Base-by-base conservation (phyloP, 768 basidiomycete genomes). In the Termitomyces sp. region DNA sequence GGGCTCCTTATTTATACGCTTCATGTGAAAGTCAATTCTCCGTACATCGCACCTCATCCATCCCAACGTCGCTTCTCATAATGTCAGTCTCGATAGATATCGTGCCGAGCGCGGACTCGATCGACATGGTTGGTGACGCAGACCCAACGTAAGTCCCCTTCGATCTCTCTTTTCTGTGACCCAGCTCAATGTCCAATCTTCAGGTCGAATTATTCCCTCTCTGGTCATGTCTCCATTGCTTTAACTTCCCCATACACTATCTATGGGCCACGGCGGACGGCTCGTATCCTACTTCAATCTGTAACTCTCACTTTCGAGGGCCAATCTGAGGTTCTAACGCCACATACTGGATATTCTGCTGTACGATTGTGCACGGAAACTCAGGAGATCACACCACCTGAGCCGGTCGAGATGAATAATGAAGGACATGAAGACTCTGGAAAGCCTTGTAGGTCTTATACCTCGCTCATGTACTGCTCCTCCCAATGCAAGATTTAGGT, bases 201-300 rank as follows among this genome's bases (percentile, higher is more conserved):
- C 52, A 97, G 94, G 57, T 86, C 89, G 57, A 85, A 85, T 2
- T 96, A 94, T 70, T 95, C 94, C 10, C 79, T 97, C 46, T 88
- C 92, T 9, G 94, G 94, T 3, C 81, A 93, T 67, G 75, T 96
- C 22, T 74, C 83, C 24, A 73, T 96, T 53, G 78, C 84, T 0
- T 63, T 94, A 32, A 74, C 81, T 3, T 78, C 88, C 0, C 72
- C 85, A 2, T 76, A 70, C 53, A 82, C 82, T 12, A 65, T 87
- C 26, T 85, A 88, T 60, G 79, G 80, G 59, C 76, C 78, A 59
- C 79, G 77, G 56, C 72, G 76, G 48, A 69, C 84, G 0, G 70
- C 78, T 9, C 80, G 74, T 39, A 67, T 86, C 42, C 67, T 87
- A 5, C 79, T 94, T 20, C 81, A 84, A 60, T 93, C 91, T 1